phyloP scores from a whole-genome alignment of 805 yeast genomes.

The Starmerella stigmatis region DNA sequence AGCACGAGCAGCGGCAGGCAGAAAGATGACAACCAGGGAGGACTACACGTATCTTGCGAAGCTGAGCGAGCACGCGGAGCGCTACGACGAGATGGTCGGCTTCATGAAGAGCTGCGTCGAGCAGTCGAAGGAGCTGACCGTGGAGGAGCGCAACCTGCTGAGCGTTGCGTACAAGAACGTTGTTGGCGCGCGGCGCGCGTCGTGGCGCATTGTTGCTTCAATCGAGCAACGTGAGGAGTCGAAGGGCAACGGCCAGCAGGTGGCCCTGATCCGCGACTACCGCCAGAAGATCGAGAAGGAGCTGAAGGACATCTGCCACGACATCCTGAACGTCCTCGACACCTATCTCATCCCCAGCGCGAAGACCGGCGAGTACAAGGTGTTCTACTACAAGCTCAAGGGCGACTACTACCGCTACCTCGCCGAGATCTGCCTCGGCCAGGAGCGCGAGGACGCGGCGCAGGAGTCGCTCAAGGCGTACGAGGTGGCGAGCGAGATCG shows the following conservation, averaged over 20 bases:
- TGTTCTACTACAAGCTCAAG: conserved; percentile 97
- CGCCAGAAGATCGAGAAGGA: conserved; percentile 92
- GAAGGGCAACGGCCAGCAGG: conserved; percentile 86
- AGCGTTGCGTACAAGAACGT: conserved; percentile 98
- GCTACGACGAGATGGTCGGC: conserved; percentile 99
- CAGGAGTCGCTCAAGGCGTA: conserved; percentile 90
- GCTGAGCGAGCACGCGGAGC: conserved; percentile 99
- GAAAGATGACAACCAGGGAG: conserved; percentile 58
- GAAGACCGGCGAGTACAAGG: conserved; percentile 95
- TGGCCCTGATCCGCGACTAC: conserved; percentile 81
- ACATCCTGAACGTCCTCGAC: conserved; percentile 77
- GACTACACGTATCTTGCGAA: conserved; percentile 96
- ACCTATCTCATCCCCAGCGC: conserved; percentile 89
- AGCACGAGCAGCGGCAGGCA: neutral
- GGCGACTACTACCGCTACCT: conserved; percentile 99
- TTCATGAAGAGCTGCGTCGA: conserved; percentile 94
- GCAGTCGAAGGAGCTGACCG: conserved; percentile 62
- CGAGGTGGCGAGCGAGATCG: conserved; percentile 94
- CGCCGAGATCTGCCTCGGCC: conserved; percentile 93
- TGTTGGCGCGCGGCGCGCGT: conserved; percentile 98
- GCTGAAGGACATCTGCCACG: conserved; percentile 90
- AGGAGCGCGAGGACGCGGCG: conserved; percentile 89
- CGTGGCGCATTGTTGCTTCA: conserved; percentile 98
- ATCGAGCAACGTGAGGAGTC: conserved; percentile 99
- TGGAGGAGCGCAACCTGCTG: conserved; percentile 93